phyloP scores from a whole-genome alignment of 192 early-diverging fungal species.

The Podila epicladia region DNA sequence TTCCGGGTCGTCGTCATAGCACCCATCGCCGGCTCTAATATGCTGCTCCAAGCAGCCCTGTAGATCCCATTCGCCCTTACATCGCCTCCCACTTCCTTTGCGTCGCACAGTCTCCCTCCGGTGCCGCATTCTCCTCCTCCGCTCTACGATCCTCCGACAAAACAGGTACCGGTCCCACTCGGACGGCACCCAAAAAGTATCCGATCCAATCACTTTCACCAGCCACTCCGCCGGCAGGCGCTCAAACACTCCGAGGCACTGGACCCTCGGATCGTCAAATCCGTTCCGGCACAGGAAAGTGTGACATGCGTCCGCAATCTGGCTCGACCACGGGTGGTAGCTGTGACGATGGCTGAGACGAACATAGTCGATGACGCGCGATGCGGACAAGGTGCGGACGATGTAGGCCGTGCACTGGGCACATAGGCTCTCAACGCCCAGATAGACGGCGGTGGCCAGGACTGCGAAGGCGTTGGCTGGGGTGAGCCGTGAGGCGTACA shows the following conservation, averaged over 20 bases:
- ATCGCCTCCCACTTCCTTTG: background rate
- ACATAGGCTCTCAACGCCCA: constrained; percentile 58
- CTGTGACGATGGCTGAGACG: constrained; percentile 52
- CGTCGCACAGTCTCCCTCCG: background rate
- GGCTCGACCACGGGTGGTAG: constrained; percentile 54
- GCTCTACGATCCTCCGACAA: constrained; percentile 41
- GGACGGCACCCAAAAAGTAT: constrained; percentile 68
- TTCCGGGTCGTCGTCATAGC: too few species aligned
- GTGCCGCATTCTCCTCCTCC: constrained; percentile 17
- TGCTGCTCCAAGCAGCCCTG: too few species aligned
- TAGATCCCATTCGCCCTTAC: too few species aligned
- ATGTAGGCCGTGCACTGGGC: constrained; percentile 51
- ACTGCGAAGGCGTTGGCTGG: constrained; percentile 52
- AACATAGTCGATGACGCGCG: constrained; percentile 43
- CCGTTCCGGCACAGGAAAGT: constrained; percentile 65
- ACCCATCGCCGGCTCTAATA: too few species aligned
- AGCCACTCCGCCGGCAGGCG: constrained; percentile 56
- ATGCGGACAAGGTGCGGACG: constrained; percentile 21
- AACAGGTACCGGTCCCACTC: constrained; percentile 66
- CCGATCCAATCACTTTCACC: constrained; percentile 53
- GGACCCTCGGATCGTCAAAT: constrained; percentile 49
- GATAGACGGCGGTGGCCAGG: constrained; percentile 58
- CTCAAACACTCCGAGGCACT: constrained; percentile 38
- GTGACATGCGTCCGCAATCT: constrained; percentile 59
- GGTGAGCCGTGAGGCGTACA: constrained; percentile 23